Evolutionary conservation across 2,329 filamentous ascomycete genomes (phyloP), one percentile per base, ranked within the genome.

Genomic region (Monilinia vaccinii-corymbosi): DNA sequence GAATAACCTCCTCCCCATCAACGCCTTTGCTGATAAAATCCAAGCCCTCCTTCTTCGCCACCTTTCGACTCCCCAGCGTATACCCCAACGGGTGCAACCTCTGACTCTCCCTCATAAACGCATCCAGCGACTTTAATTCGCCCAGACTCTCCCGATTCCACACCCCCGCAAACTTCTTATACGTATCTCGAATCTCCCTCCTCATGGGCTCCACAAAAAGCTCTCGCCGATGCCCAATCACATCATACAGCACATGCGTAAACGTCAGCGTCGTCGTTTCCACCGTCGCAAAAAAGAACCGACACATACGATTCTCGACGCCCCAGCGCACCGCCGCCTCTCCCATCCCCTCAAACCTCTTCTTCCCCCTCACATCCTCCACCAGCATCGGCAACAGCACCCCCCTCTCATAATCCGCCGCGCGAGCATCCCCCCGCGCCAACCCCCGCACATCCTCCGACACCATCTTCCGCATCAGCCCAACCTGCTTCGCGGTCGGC

Each of bases 91-190:
- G 55, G 40, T 57, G 55, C 3, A 57, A 28, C 7, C 55, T 36
- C 32, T 57, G 55, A 57, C 55, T 57, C 23, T 57, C 55, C 45
- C 45, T 57, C 55, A 57, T 38, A 21, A 57, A 57, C 1, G 42
- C 45, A 57, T 57, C 55, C 44, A 57, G 8, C 18, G 31, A 28
- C 18, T 28, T 36, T 44, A 57, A 49, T 21, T 57, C 55, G 7
- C 32, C 55, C n/a, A 57, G 16, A n/a, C 42, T 47, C 11, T 57
- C 42, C 14, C 31, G 16, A 25, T 46, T 57, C 55, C 55, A 57
- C 11, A 38, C 45, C 2, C 45, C 55, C 2, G 32, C 55, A 42
- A 28, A 49, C 23, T 21, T 57, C 44, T 48, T 49, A 32, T 23
- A 48, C 5, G 14, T 34, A 16, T 48, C 42, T 49, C 55, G 14